Base-by-base conservation (phyloP, 2,329 filamentous ascomycete species). In the Pleochaeta shiraiana region DNA sequence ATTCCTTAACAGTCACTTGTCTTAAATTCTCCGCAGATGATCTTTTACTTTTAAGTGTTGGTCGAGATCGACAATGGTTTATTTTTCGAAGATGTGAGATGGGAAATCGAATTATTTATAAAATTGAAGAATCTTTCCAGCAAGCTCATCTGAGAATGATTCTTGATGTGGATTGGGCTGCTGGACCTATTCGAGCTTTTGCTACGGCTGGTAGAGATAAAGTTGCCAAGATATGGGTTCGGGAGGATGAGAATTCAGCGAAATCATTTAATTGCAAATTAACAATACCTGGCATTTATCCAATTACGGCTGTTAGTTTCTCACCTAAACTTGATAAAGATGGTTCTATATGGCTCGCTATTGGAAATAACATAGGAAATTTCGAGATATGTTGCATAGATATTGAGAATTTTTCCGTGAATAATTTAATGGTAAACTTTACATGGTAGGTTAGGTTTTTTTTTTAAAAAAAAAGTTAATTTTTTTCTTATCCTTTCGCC, bases 131-230 rank as follows among this genome's bases (percentile, higher is more conserved):
- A 67, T 77, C 81, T 2, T 90, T 95, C 70, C 81, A 83, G 1
- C 96, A 95, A 75, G 92, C 88, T 0, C 93, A 98, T 74, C 80
- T 87, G 3, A 80, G 93, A 66, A 97, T 98, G 90, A 91, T 98
- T 57, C 79, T 97, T 16, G 90, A 90, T 72, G 87, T 84, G 0
- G 83, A 88, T 1, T 98, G 93, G 92, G 85, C 86, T 0, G 68
- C 71, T 1, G 71, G 71, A 7, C 71, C 73, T 9, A 69, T 74
- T 4, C 74, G 24, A 7, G 62, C 80, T 31, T 98, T 98, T 74
- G 87, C 87, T 14, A 98, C 93, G 0, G 92, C 91, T 0, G 90
- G 91, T 2, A 81, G 93, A 70, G 93, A 98, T 74, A 97, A 95
- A 76, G 80, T 79, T 30, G 84, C 95, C 43, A 88, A 87, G 71